phyloP scores from a whole-genome alignment of 1,284 basidiomycete genomes.

The Kalmanozyma brasiliensis region DNA sequence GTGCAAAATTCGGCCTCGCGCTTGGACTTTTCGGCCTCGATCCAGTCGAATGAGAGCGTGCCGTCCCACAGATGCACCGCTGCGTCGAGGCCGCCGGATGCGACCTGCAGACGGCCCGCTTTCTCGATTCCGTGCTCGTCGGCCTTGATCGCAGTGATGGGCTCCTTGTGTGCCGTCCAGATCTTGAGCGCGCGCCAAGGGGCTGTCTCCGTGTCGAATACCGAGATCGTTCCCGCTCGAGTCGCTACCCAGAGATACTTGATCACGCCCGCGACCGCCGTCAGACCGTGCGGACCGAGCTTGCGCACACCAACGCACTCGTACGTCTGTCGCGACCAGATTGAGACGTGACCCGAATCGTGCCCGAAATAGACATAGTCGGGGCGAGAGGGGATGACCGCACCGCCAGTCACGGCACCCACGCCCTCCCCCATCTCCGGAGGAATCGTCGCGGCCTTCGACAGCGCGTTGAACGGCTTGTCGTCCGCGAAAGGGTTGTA shows the following conservation, averaged over 20 bases:
- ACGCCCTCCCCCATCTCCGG: constrained; percentile 74
- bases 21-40: constrained; percentile 81
- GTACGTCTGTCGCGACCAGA: constrained; percentile 53
- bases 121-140: constrained; percentile 57
- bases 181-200: constrained; percentile 85
- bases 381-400: constrained; percentile 78
- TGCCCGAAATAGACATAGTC: constrained; percentile 86
- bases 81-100: constrained; percentile 82
- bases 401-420: constrained; percentile 83
- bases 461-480: constrained; percentile 63
- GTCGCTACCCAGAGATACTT: constrained; percentile 81
- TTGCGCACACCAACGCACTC: constrained; percentile 48
- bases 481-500: constrained; percentile 64
- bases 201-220: constrained; percentile 75
- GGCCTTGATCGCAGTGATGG: constrained; percentile 79
- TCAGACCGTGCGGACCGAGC: constrained; percentile 52
- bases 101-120: constrained; percentile 74
- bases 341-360: constrained; percentile 78
- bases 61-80: constrained; percentile 88
- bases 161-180: constrained; percentile 83
- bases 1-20: constrained; percentile 81
- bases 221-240: constrained; percentile 82
- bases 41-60: constrained; percentile 83
- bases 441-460: constrained; percentile 48
- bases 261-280: constrained; percentile 57